Conservation (phyloP, 2,329 filamentous ascomycete species). For the Aureobasidium sp. region DNA sequence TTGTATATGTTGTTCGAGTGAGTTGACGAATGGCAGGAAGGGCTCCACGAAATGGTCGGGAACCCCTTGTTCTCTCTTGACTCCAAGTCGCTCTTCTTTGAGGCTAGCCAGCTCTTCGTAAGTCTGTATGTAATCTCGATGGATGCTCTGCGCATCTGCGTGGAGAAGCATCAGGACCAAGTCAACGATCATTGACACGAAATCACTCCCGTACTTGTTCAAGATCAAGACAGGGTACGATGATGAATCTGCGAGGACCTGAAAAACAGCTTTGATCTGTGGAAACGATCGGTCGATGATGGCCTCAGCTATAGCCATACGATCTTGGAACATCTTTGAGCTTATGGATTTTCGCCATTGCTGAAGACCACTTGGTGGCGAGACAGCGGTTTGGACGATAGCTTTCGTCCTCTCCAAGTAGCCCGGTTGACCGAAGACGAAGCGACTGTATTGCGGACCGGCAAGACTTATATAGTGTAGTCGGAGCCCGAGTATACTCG, state of each 20-base stretch:
- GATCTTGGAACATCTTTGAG: neutral
- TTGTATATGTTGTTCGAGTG: neutral
- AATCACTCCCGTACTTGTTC: neutral
- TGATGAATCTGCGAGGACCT: neutral
- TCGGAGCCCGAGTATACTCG: neutral
- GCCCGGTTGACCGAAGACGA: neutral
- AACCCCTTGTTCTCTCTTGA: neutral
- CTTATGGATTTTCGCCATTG: neutral
- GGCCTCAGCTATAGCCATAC: neutral
- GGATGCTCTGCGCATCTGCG: neutral
- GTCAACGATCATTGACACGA: neutral
- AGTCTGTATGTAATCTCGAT: neutral
- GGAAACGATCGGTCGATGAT: neutral
- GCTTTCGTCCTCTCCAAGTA: neutral
- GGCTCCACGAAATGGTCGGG: neutral
- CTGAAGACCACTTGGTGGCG: neutral
- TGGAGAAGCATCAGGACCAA: neutral
- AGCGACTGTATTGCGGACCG: neutral
- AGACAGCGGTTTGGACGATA: neutral
- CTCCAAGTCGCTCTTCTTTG: neutral
- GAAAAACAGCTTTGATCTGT: constrained; percentile 3
- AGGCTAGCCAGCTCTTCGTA: neutral
- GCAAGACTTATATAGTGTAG: neutral
- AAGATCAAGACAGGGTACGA: constrained; percentile 1
- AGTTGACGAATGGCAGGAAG: neutral